Conservation (phyloP, 75 land plant species). For the Cunninghamia lanceolata region DNA sequence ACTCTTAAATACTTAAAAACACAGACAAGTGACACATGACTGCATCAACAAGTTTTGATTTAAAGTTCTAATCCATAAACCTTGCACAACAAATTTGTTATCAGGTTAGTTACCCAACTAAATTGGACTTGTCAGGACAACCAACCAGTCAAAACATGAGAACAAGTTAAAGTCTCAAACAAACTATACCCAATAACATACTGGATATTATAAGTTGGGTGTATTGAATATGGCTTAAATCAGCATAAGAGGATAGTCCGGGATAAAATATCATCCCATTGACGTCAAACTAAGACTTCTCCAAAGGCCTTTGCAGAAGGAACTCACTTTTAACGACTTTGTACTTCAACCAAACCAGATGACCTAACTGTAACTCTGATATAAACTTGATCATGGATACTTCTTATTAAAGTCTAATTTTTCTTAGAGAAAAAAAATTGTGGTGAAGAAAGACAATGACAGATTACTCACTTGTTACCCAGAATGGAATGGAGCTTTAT, state of each 20-base stretch:
- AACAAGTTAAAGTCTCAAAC: too few relatives aligned
- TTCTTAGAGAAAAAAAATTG: too few relatives aligned
- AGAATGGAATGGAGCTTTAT: constrained; percentile 24
- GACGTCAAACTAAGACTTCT: neutral
- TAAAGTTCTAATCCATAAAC: neutral
- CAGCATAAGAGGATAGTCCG: neutral
- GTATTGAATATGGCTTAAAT: neutral
- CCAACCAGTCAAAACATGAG: too few relatives aligned
- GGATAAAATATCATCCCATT: neutral
- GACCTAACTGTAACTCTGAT: neutral
- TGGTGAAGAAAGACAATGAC: neutral
- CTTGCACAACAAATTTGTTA: neutral
- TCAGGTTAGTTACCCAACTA: too few relatives aligned
- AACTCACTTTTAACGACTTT: neutral
- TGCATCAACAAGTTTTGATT: too few relatives aligned
- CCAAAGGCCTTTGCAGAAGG: neutral
- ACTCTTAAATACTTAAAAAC: neutral
- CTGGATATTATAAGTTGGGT: too few relatives aligned
- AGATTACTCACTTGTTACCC: constrained; percentile 16
- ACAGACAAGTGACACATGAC: neutral
- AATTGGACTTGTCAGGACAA: too few relatives aligned
- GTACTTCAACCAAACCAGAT: neutral
- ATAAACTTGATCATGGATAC: too few relatives aligned
- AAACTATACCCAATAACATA: too few relatives aligned
- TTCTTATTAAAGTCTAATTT: too few relatives aligned